These are phyloP conservation scores for Chrysanthemum makinoi DNA, from an alignment of 129 eudicot species.

Conservation along the genomic window DNA sequence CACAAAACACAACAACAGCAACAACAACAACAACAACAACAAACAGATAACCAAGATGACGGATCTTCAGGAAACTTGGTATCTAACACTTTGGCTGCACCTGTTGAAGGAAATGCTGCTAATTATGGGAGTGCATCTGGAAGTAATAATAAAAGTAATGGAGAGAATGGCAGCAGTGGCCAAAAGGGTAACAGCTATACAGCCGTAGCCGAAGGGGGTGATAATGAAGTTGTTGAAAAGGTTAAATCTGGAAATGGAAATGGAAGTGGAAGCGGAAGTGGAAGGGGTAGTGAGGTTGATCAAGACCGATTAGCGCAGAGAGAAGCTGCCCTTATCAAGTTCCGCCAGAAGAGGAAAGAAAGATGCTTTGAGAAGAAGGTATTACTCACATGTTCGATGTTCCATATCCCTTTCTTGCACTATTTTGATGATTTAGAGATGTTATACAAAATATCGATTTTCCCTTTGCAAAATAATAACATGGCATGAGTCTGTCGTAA, in stretches of 20 bases:
- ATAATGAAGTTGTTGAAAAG: constrained; percentile 44
- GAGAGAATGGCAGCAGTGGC: constrained; percentile 45
- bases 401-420: neutral
- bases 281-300: constrained; percentile 48
- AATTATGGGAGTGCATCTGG: constrained; percentile 68
- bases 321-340: constrained; percentile 61
- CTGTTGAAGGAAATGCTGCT: constrained; percentile 57
- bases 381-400: neutral
- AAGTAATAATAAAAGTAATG: constrained; percentile 56
- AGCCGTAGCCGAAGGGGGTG: constrained; percentile 46
- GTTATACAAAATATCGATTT: neutral
- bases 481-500: neutral
- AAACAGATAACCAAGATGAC: constrained; percentile 29
- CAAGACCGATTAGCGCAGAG: constrained; percentile 50
- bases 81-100: constrained; percentile 20
- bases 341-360: constrained; percentile 69
- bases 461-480: neutral
- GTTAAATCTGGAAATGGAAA: constrained; percentile 34
- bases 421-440: neutral
- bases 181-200: constrained; percentile 36
- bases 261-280: constrained; percentile 32
- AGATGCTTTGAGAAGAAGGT: constrained; percentile 85
- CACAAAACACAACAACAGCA: constrained; percentile 33
- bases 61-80: constrained; percentile 32
- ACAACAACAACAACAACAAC: constrained; percentile 37